Percentiles rank a stretch among this genome's conserved stretches.
Conservation (phyloP, 2,329 filamentous ascomycete genomes). For the Lasiodiplodia hormozganensis region DNA sequence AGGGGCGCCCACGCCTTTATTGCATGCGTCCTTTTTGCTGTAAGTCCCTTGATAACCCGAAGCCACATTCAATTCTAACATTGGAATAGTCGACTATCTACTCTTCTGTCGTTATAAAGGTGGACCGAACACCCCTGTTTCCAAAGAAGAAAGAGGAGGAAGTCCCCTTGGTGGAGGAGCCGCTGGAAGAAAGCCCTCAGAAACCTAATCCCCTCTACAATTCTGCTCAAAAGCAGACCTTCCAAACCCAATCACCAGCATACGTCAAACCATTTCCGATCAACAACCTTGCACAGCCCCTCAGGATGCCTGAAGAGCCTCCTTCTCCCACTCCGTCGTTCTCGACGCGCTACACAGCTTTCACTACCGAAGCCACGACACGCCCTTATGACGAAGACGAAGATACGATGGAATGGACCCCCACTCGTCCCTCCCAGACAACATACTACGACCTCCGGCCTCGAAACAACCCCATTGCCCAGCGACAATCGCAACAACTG, state of each 20-base stretch:
- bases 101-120: constrained; percentile 63
- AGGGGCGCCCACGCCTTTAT: constrained; percentile 62
- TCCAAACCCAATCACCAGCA: constrained; percentile 44
- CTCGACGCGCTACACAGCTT: constrained; percentile 35
- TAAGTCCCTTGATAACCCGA: constrained; percentile 50
- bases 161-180: constrained; percentile 36
- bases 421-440: constrained; percentile 55
- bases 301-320: constrained; percentile 32
- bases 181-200: constrained; percentile 30
- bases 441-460: constrained; percentile 27
- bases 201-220: constrained; percentile 34
- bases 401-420: constrained; percentile 78
- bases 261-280: constrained; percentile 50
- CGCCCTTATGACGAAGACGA: constrained; percentile 38
- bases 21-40: constrained; percentile 59
- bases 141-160: constrained; percentile 37
- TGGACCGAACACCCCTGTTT: constrained; percentile 54
- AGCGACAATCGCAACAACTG: constrained; percentile 30
- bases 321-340: constrained; percentile 42
- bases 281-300: constrained; percentile 39
- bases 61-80: constrained; percentile 8
- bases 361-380: constrained; percentile 28
- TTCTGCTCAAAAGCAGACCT: constrained; percentile 34
- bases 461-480: constrained; percentile 6
- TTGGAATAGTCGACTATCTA: constrained; percentile 34